Evolutionary conservation across 108 stramenopile species (phyloP).

Genomic region (Conticribra weissflogii): DNA sequence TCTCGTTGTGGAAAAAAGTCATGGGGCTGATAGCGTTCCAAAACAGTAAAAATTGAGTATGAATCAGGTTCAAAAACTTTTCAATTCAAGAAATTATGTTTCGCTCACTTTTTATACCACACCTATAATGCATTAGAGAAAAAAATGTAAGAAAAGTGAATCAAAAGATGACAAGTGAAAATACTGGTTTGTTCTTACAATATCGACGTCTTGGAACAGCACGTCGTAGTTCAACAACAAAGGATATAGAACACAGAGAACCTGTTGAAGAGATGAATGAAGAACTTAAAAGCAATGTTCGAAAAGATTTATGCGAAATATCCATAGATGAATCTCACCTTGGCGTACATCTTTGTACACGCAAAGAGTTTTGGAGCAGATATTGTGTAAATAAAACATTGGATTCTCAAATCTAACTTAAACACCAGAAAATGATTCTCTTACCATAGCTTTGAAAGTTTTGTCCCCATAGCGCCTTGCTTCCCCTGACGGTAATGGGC

Average conservation of each 20-base stretch:
- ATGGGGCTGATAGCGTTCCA: neutral
- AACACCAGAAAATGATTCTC: neutral
- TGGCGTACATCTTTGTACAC: conserved; percentile 93
- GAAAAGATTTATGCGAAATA: neutral
- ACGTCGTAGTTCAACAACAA: conserved; percentile 73
- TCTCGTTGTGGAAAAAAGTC: conserved; percentile 40
- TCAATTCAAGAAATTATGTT: neutral
- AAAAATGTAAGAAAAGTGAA: neutral
- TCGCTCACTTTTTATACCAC: conserved; percentile 56
- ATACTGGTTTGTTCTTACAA: conserved; percentile 36
- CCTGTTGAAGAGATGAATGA: conserved; percentile 5
- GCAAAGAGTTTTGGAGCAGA: too few species aligned
- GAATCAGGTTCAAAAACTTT: too few species aligned
- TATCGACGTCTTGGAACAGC: conserved; percentile 87
- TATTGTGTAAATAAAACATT: too few species aligned
- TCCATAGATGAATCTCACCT: too few species aligned
- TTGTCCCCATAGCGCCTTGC: conserved; percentile 77
- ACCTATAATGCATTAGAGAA: neutral
- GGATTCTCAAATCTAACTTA: too few species aligned
- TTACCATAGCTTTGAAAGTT: conserved; percentile 67
- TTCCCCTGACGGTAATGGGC: conserved; percentile 53
- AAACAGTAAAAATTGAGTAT: neutral
- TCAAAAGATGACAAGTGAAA: neutral
- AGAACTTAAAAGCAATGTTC: neutral
- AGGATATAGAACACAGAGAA: conserved; percentile 71